These are phyloP conservation scores for Clitopilus passeckerianus DNA, from an alignment of 768 basidiomycete genomes.

Conservation along the genomic window DNA sequence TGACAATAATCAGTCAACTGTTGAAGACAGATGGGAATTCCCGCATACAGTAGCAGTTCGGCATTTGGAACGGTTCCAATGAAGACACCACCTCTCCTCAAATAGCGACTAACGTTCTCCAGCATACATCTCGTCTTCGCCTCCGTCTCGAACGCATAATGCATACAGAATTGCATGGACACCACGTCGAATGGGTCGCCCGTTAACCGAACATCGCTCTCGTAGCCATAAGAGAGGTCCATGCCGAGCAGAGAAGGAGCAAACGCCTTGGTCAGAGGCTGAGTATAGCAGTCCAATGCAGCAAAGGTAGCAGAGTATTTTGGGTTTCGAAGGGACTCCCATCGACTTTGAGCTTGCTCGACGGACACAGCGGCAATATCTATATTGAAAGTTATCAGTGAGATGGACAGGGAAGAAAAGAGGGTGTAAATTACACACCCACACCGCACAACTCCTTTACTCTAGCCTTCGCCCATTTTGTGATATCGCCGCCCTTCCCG, in stretches of 20 bases:
- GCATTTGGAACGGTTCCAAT: conserved; percentile 97
- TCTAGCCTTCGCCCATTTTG: conserved; percentile 89
- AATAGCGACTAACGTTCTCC: conserved; percentile 76
- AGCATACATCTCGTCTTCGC: conserved; percentile 90
- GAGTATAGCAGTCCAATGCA: conserved; percentile 83
- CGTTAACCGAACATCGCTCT: conserved; percentile 5
- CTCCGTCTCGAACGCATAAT: conserved; percentile 95
- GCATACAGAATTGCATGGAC: conserved; percentile 99
- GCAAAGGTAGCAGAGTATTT: conserved; percentile 80
- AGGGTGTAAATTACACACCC: conserved; percentile 41
- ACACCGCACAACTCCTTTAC: conserved; percentile 77
- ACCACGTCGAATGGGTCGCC: conserved; percentile 84
- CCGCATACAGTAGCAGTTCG: conserved; percentile 71
- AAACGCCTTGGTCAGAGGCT: conserved; percentile 67
- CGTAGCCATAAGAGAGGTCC: conserved; percentile 13
- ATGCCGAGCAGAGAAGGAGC: conserved; percentile 47
- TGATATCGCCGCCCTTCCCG: conserved; percentile 97
- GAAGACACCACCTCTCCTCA: conserved; percentile 85
- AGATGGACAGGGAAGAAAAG: conserved; percentile 2
- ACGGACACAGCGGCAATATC: conserved; percentile 90
- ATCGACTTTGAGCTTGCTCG: conserved; percentile 79
- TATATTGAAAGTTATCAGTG: conserved; percentile 19
- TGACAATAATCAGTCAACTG: conserved; percentile 3
- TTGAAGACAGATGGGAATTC: conserved; percentile 4
- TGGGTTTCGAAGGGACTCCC: conserved; percentile 42